Conservation (phyloP, 164 flowering plant genomes). For the Dillenia suffruticosa region DNA sequence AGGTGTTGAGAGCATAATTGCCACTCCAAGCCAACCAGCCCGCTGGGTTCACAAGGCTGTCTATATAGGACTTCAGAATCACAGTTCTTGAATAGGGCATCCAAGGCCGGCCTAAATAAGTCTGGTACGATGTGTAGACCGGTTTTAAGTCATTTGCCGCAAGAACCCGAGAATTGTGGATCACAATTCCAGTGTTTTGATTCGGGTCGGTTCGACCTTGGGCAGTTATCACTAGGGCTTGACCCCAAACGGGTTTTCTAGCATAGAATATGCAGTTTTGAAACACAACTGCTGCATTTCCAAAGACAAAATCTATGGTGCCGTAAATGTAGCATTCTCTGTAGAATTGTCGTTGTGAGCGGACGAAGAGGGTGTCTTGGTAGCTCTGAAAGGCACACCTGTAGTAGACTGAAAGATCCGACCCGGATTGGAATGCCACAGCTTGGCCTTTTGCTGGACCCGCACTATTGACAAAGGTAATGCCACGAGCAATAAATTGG, state of each 20-base stretch:
- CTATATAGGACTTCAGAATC: slow-evolving; percentile 16
- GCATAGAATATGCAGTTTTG: slow-evolving; percentile 25
- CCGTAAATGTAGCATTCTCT: slow-evolving; percentile 37
- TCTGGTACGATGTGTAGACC: slow-evolving; percentile 1
- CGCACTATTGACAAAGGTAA: slow-evolving; percentile 42
- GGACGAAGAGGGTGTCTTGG: slow-evolving; percentile 51
- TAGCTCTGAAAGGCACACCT: slow-evolving; percentile 37
- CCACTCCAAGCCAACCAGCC: slow-evolving; percentile 37
- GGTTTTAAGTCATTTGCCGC: slow-evolving; percentile 17
- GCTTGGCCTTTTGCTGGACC: slow-evolving; percentile 38
- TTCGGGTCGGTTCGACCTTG: slow-evolving; percentile 26
- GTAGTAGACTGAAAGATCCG: slow-evolving; percentile 44
- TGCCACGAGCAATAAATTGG: slow-evolving; percentile 49
- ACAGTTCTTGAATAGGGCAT: slow-evolving; percentile 30
- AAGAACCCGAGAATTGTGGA: slow-evolving; percentile 18
- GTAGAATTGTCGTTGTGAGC: slow-evolving; percentile 44
- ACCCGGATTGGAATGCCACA: slow-evolving; percentile 39
- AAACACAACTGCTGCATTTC: slow-evolving; percentile 41
- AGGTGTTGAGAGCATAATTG: slow-evolving; percentile 12
- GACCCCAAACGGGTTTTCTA: slow-evolving; percentile 15
- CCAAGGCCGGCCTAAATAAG: slow-evolving; percentile 47
- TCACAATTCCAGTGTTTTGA: slow-evolving; percentile 31
- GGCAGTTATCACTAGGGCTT: slow-evolving; percentile 20
- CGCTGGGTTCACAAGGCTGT: slow-evolving; percentile 15
- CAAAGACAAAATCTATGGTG: slow-evolving; percentile 47